Evolutionary conservation across 2,329 filamentous ascomycete genomes (phyloP).

Genomic region (Zymoseptoria passerinii): DNA sequence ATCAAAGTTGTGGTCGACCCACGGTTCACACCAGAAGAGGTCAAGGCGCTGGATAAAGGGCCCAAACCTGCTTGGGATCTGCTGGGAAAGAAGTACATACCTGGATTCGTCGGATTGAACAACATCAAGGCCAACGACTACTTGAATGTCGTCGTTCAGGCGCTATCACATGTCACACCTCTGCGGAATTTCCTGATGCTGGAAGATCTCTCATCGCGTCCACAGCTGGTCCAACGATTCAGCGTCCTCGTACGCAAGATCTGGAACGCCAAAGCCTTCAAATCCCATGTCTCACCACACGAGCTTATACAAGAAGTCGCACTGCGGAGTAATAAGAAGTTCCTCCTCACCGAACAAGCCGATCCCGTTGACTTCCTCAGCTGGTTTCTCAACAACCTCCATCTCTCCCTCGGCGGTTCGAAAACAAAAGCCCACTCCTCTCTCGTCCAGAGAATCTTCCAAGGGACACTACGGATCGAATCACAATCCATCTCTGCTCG

Average conservation of each 20-base stretch:
- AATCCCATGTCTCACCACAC: conserved; percentile 92
- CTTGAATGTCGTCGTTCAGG: conserved; percentile 88
- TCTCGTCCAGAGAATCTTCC: conserved; percentile 87
- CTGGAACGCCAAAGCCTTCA: conserved; percentile 96
- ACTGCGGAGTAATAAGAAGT: conserved; percentile 81
- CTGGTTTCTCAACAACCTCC: conserved; percentile 95
- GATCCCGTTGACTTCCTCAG: conserved; percentile 94
- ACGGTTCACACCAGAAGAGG: conserved; percentile 70
- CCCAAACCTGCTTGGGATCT: conserved; percentile 64
- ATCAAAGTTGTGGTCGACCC: conserved; percentile 98
- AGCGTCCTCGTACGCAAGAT: conserved; percentile 90
- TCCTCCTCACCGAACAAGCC: conserved; percentile 81
- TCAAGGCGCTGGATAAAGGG: conserved; percentile 64
- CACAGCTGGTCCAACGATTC: conserved; percentile 80
- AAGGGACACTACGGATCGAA: conserved; percentile 84
- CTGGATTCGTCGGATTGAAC: conserved; percentile 97
- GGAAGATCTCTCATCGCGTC: conserved; percentile 63
- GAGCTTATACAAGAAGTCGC: conserved; percentile 94
- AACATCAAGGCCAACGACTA: conserved; percentile 99
- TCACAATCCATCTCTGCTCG: conserved; percentile 89
- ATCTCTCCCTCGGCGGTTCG: conserved; percentile 81
- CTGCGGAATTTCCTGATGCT: conserved; percentile 88
- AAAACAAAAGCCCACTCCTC: conserved; percentile 76
- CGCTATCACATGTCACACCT: conserved; percentile 79
- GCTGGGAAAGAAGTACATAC: conserved; percentile 74